A percentile compares a stretch with the other conserved stretches of the same genome.
These are phyloP conservation scores for Panus rudis DNA, from an alignment of 768 basidiomycete genomes.

Conservation along the genomic window DNA sequence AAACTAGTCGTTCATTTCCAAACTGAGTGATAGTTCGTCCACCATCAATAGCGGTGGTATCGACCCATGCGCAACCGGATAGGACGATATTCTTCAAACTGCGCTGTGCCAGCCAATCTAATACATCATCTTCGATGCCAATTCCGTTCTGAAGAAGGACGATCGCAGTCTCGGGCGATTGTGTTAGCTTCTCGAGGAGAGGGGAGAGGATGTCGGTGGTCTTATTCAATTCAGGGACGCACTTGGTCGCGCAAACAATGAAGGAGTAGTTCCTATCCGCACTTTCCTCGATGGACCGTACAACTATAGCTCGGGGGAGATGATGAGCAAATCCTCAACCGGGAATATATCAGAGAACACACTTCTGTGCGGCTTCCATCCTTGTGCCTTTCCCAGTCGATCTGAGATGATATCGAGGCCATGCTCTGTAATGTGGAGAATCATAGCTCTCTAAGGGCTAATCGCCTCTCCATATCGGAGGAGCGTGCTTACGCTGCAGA, in stretches of 20 bases:
- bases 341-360: background rate
- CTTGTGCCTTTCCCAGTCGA: slow-evolving; percentile 9
- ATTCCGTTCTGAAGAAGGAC: slow-evolving; percentile 30
- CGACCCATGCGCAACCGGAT: slow-evolving; percentile 29
- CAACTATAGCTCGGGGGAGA: slow-evolving; percentile 10
- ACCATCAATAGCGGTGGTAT: slow-evolving; percentile 22
- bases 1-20: slow-evolving; percentile 19
- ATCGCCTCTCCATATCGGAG: background rate
- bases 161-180: slow-evolving; percentile 10
- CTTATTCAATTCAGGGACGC: slow-evolving; percentile 16
- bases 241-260: slow-evolving; percentile 24
- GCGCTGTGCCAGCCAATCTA: slow-evolving; percentile 5
- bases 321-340: background rate
- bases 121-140: slow-evolving; percentile 24
- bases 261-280: slow-evolving; percentile 22
- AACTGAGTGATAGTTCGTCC: slow-evolving; percentile 20
- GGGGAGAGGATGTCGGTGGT: slow-evolving; percentile 22
- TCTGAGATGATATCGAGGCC: slow-evolving; percentile 19
- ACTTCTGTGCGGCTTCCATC: slow-evolving; percentile 21
- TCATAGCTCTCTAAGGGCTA: background rate
- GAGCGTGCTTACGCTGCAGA: slow-evolving; percentile 8
- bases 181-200: slow-evolving; percentile 11
- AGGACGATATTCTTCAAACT: slow-evolving; percentile 14
- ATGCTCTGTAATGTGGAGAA: slow-evolving; percentile 9
- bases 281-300: slow-evolving; percentile 21